Evolutionary conservation across 2,329 filamentous ascomycete species (phyloP), one percentile per base, ranked within the genome.

Genomic region (Lachnellula hyalina): DNA sequence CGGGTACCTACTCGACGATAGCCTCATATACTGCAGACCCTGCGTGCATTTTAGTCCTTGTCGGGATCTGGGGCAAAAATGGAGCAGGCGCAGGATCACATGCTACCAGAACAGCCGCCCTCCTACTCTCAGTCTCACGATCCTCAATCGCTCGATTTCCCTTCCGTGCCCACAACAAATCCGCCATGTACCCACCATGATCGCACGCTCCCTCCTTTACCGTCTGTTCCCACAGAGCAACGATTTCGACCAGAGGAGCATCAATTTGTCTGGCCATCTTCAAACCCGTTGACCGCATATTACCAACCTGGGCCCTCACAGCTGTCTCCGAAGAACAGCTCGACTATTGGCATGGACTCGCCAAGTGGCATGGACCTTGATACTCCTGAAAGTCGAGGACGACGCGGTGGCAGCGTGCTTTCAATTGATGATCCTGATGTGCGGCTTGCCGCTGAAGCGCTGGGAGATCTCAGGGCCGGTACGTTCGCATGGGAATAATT

Each of bases 381-480:
- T 56, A 61, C 57, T 9, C 55, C 61, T 19, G 67, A 70, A 28
- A 65, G 56, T 53, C 55, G 61, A 41, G 62, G 61, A 15, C 48
- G 62, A 40, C 56, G 67, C 17, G 66, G 64, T 47, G 66, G 67
- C 28, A 70, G 68, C 61, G 67, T 69, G 19, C 46, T 69, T 42
- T 69, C 67, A 15, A 72, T 87, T 28, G 84, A 87, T 63, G 84
- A 87, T 60, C 83, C 84, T 2, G 83, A 86, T 63, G 84, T 87
- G 36, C 78, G 83, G 42, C 75, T 86, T 63, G 88, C 88, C 23
- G 88, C 88, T 32, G 86, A 91, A 70, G 88, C 88, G 7, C 74
- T 92, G 14, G 87, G 87, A 48, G 86, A 89, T 63, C 76, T 92
- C 57, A 80, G 85, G 72, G 84, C 87, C 64, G 86, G 87, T 90